Evolutionary conservation across 1,139 yeast genomes (phyloP), one percentile per base, ranked within the genome.

Genomic region (Lodderomyces margitis): DNA sequence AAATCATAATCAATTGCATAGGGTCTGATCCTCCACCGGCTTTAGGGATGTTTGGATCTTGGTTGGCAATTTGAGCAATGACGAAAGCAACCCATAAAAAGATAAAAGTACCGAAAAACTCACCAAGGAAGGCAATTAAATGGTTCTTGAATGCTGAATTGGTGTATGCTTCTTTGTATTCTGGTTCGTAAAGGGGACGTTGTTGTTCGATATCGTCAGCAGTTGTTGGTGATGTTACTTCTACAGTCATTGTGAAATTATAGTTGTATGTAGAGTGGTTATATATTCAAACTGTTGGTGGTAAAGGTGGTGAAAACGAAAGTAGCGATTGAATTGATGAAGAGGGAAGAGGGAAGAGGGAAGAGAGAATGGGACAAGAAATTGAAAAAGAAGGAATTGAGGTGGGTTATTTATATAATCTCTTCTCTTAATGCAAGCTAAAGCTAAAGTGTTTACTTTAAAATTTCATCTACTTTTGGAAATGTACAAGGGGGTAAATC

Each of bases 51-150:
- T 64, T 58, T 19, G 75, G 76, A 53, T 75, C 84, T 53, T 79
- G 81, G 68, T 87, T 87, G 50, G 95, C 95, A 60, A 82, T 81
- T 61, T 85, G 88, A 36, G 95, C 95, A 71, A 87, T 86, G 41
- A 85, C 75, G 53, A 78, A 85, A 8, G 96, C 96, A 50, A 82
- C 75, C 82, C 89, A 82, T 52, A 88, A 70, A 66, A 88, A 88
- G 63, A 85, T 71, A 57, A 86, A 87, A 28, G 96, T 88, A 55
- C 96, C 96, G 55, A 81, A 78, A 61, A 87, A 85, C 65, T 87
- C 96, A 60, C 71, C 73, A 38, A 66, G 55, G 30, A 55, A 55
- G 11, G 68, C 72, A 51, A 66, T 65, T 34, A 56, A 47, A 49
- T 64, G 69, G 54, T 66, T 66, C 46, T 64, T 64, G 49, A 53